Base-by-base conservation (phyloP, 225 moss, liverwort and hornwort genomes). In the Rhytidiadelphus loreus region DNA sequence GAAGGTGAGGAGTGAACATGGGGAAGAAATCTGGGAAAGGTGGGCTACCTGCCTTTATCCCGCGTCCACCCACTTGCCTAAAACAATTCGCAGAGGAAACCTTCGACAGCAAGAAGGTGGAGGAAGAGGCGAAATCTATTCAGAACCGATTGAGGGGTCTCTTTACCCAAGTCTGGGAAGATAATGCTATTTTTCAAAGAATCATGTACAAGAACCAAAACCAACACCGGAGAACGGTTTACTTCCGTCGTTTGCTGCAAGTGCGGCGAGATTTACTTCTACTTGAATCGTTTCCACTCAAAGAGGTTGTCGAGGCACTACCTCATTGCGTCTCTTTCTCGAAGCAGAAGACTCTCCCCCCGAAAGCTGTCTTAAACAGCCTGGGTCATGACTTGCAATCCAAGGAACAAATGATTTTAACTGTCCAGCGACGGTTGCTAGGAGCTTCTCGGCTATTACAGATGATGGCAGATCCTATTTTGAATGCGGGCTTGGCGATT, bases 201-300 rank as follows among this genome's bases (percentile, higher is more conserved):
- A 92, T 99, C 46, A 96, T 99, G 97, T 99, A 99, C 91, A 99
- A 96, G 90, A 99, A 96, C 79, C 95, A 94, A 43, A 99, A 96
- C 71, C 99, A 99, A 60, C 99, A 99, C 84, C 96, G 97, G 52
- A 93, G 95, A 66, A 91, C 95, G 73, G 87, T 97, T 12, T 99
- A 99, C 83, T 99, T 95, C 84, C 97, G 96, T 72, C 95, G 96
- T 55, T 88, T 99, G 75, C 59, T 91, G 79, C 93, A 96, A 93
- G 96, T 99, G 62, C 93, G 93, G 85, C 90, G 97, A 87, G 96
- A 99, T 86, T 88, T 99, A 32, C 90, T 93, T 52, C 87, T 96
- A 37, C 91, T 98, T 56, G 90, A 91, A 77, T 85, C 92, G 13
- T 88, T 94, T 48, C 90, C 90, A 46, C 88, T 93, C 64, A 79